phyloP scores from a whole-genome alignment of 2,329 filamentous ascomycete genomes.

The Colletotrichum filicis region DNA sequence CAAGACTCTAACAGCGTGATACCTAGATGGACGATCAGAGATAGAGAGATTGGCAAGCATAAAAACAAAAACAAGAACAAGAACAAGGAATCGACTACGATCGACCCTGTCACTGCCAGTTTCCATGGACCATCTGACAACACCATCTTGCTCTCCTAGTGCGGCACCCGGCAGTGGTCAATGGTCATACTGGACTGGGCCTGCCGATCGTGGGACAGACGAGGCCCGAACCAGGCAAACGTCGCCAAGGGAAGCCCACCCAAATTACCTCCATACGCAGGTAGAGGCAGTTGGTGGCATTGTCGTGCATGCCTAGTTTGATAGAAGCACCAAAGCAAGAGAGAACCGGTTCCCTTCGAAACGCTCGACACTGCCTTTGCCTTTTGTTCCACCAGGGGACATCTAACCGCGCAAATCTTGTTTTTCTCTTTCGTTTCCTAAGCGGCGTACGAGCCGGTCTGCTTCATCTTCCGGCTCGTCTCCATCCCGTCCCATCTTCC shows the following conservation, averaged over 20 bases:
- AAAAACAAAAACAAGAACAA: not conserved
- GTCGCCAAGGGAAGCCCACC: conserved; percentile 3
- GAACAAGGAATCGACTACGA: not conserved
- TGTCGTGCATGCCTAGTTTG: conserved; percentile 7
- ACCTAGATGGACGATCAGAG: not conserved
- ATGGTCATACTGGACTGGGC: conserved; percentile 17
- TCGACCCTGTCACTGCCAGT: not conserved
- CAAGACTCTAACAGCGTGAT: not conserved
- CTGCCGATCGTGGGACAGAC: conserved; percentile 30
- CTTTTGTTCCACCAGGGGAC: not conserved
- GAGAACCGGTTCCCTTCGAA: not conserved
- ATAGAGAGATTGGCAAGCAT: not conserved
- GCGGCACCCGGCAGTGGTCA: conserved; percentile 2
- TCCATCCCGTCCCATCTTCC: conserved; percentile 25
- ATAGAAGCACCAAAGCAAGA: not conserved
- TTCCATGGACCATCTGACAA: not conserved
- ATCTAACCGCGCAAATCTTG: not conserved
- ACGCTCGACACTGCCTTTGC: not conserved
- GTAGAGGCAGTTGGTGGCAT: not conserved
- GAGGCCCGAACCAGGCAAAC: conserved; percentile 28
- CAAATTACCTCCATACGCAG: too few species aligned
- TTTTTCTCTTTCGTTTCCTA: conserved; percentile 17
- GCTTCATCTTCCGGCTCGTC: conserved; percentile 19
- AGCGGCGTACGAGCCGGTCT: conserved; percentile 21
- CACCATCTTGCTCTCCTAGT: not conserved